Conservation (phyloP, 2,329 filamentous ascomycete species). For the Dactylellina sp. region DNA sequence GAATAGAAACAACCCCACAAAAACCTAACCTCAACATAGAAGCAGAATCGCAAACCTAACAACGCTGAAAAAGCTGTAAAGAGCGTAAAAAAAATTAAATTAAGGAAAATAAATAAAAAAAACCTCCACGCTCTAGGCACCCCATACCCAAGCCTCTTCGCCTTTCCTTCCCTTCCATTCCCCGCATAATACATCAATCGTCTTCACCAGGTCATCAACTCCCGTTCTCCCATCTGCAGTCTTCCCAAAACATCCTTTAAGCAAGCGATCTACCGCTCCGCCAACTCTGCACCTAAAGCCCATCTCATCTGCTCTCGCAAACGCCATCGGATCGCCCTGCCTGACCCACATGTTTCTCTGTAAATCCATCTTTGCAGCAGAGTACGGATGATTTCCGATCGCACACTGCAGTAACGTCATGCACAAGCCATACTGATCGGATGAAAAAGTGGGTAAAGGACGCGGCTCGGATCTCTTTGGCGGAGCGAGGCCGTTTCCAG, state of each 20-base stretch:
- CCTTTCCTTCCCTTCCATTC: slow-evolving; percentile 41
- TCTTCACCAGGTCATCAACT: slow-evolving; percentile 27
- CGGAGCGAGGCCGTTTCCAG: background rate
- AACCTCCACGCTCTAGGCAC: slow-evolving; percentile 6
- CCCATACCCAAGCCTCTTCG: slow-evolving; percentile 44
- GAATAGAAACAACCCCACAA: background rate
- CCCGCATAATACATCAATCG: slow-evolving; percentile 21
- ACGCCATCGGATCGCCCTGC: slow-evolving; percentile 59
- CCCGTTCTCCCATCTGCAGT: slow-evolving; percentile 52
- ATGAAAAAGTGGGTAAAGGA: slow-evolving; percentile 58
- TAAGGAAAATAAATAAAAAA: slow-evolving; percentile 11
- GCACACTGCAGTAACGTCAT: slow-evolving; percentile 59
- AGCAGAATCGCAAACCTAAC: background rate
- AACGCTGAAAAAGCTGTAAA: too few relatives aligned
- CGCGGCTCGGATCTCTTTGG: slow-evolving; percentile 32
- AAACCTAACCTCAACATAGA: background rate
- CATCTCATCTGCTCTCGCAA: slow-evolving; percentile 59
- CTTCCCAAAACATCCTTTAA: slow-evolving; percentile 60
- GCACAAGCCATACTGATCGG: slow-evolving; percentile 58
- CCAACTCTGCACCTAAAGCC: slow-evolving; percentile 55
- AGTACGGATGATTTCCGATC: slow-evolving; percentile 60
- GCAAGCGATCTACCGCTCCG: slow-evolving; percentile 55
- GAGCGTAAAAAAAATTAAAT: slow-evolving; percentile 15
- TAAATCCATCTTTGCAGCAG: slow-evolving; percentile 56
- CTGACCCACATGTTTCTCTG: slow-evolving; percentile 58